Percentiles rank a stretch among this genome's conserved stretches.
These are phyloP conservation scores for Mangifera indica DNA, from an alignment of 345 rosid genomes.

Conservation along the genomic window DNA sequence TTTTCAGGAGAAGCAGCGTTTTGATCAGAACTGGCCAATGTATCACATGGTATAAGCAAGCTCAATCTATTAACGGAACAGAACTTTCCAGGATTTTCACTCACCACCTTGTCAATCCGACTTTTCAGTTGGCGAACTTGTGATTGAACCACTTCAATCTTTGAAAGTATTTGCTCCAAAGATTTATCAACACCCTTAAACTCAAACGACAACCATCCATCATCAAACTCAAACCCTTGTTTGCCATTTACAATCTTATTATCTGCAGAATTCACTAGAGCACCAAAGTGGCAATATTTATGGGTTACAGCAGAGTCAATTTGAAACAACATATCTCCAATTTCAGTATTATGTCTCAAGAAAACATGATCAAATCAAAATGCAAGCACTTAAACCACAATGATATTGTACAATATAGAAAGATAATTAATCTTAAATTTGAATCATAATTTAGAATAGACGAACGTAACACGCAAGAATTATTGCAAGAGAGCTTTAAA, in stretches of 20 bases:
- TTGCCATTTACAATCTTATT: slow-evolving; percentile 30
- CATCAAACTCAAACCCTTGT: slow-evolving; percentile 38
- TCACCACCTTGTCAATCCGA: slow-evolving; percentile 59
- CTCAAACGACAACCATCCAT: slow-evolving; percentile 44
- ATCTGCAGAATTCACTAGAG: slow-evolving; percentile 35
- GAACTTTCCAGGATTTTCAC: slow-evolving; percentile 56
- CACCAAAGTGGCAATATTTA: slow-evolving; percentile 9
- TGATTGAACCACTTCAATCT: slow-evolving; percentile 53
- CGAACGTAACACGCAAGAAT: neutral
- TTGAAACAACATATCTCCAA: slow-evolving; percentile 4
- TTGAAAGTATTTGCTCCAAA: slow-evolving; percentile 55
- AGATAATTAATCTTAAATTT: neutral
- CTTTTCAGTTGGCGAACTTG: slow-evolving; percentile 48
- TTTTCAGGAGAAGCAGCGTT: slow-evolving; percentile 37
- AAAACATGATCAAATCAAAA: neutral
- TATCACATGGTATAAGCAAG: slow-evolving; percentile 36
- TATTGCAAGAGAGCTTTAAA: neutral
- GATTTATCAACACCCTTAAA: slow-evolving; percentile 43
- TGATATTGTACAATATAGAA: slow-evolving; percentile 1
- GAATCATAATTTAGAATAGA: neutral
- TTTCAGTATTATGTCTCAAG: neutral
- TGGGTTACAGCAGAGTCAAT: slow-evolving; percentile 4
- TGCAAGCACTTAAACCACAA: slow-evolving; percentile 1
- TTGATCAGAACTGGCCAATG: slow-evolving; percentile 36
- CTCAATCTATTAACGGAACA: slow-evolving; percentile 47